Evolutionary conservation across 345 rosid species (phyloP).

Genomic region (Acer yangbiense): DNA sequence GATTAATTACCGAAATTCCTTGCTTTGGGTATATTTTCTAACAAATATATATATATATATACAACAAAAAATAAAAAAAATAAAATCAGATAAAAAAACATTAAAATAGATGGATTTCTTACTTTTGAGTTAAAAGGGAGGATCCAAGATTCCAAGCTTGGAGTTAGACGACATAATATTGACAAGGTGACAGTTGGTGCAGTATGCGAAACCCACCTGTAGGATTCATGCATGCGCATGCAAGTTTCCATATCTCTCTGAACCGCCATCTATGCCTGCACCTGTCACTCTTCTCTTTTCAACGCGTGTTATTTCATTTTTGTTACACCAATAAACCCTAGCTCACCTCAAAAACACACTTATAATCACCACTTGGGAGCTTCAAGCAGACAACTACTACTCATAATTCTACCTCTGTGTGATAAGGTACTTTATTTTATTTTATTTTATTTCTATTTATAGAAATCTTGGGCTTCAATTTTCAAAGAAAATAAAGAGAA

Average conservation of each 20-base stretch:
- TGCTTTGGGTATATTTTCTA: too few relatives aligned
- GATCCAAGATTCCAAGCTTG: too few relatives aligned
- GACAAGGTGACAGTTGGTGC: background rate
- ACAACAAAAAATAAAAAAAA: too few relatives aligned
- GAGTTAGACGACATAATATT: background rate
- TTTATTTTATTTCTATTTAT: background rate
- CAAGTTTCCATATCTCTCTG: background rate
- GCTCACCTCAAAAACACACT: background rate
- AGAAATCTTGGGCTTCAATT: background rate
- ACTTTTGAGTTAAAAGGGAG: too few relatives aligned
- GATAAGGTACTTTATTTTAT: background rate
- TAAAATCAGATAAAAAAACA: too few relatives aligned
- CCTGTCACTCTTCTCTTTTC: constrained; percentile 8
- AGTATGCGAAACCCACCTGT: background rate
- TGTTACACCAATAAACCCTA: background rate
- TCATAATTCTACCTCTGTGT: background rate
- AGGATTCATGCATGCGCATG: constrained; percentile 2
- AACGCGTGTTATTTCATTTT: constrained; percentile 14
- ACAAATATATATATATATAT: too few relatives aligned
- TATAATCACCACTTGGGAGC: background rate
- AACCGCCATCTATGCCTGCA: background rate
- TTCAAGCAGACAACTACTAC: background rate
- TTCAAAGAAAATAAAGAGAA: background rate
- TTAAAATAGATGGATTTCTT: too few relatives aligned
- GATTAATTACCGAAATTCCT: too few relatives aligned